Base-by-base conservation (phyloP, 2,329 filamentous ascomycete genomes). In the Diaporthe destruens region DNA sequence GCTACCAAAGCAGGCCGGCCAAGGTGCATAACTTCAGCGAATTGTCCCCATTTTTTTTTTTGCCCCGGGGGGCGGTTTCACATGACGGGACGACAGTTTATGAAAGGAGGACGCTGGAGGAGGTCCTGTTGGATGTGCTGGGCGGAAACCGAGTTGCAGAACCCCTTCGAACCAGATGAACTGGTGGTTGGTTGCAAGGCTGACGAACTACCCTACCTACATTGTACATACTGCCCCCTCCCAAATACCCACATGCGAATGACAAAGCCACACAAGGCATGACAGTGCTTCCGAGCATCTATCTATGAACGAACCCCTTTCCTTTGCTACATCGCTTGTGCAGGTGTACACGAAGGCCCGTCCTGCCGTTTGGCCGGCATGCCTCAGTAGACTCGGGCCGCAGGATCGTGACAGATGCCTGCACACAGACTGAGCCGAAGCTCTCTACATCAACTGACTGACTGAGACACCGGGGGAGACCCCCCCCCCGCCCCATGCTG, bases 61-160 rank as follows among this genome's bases (percentile, higher is more conserved):
- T 61, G n/a, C 16, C 18, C 11, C n/a, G 7, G 11, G 44, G 14
- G 29, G 32, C n/a, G 47, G 55, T 61, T 42, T 32, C 55, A 42
- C 47, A 61, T 12, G 68, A 63, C 69, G 69, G 44, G 71, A 71
- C 42, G 71, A 72, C 61, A 70, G 69, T 71, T 70, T 42, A 61
- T 34, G 55, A 70, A 32, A 23, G 25, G 20, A 59, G 32, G 44
- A 29, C 29, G 56, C 7, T 39, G 49, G 55, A 53, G 25, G 32
- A 53, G 25, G 32, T 49, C 23, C 39, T 34, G 20, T 66, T 53
- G 47, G 32, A 53, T 36, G 32, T 53, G 44, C 61, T 53, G 61
- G 34, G 32, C 29, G 14, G 47, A 25, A 39, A 20, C 16, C 32
- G 32, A 6, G 51, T 25, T 53, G 11, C 32, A 32, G 34, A 32